Evolutionary conservation across 2,329 filamentous ascomycete species (phyloP), one percentile per base, ranked within the genome.

Genomic region (Penicillium olsonii): DNA sequence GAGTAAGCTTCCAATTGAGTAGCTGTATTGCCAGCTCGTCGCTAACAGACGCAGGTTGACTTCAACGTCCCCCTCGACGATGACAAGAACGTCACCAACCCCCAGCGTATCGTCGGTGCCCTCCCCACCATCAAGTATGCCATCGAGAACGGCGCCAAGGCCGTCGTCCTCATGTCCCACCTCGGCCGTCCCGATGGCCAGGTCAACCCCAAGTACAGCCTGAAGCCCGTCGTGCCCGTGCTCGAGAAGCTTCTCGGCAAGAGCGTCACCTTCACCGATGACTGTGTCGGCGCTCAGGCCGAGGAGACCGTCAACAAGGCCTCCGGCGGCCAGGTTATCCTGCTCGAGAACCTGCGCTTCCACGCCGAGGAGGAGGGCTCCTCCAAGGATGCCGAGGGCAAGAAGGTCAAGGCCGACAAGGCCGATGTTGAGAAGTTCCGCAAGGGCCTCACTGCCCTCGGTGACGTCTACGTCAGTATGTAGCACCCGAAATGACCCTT

Each of bases 381-480:
- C 78, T 87, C 82, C 72, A 96, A 96, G 82, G 92, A 96, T 73
- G 86, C 84, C 53, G 87, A 92, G 45, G 94, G 92, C 68, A 96
- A 96, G 78, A 99, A 99, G 83, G 85, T 87, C 75, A 99, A 97
- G 85, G 94, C 94, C 56, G 92, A 96, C 75, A 94, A 95, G 82
- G 87, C 80, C 57, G 86, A 90, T 75, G 91, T 99, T 35, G 89
- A 88, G 48, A 85, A 90, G 75, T 99, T 99, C 84, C 85, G 95
- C 74, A 94, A 95, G 82, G 90, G 89, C 37, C 78, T 99, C 72
- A 99, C 95, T 70, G 88, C 89, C 56, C 84, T 99, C 55, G 94
- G 94, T 64, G 94, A 99, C 69, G 80, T 99, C 67, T 99, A 90
- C 78, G 86, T 99, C 84, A 99, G 90, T 95, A 70, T 76, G 90